Conservation (phyloP, 2,329 filamentous ascomycete species). For the Aspergillus pseudotamarii region DNA sequence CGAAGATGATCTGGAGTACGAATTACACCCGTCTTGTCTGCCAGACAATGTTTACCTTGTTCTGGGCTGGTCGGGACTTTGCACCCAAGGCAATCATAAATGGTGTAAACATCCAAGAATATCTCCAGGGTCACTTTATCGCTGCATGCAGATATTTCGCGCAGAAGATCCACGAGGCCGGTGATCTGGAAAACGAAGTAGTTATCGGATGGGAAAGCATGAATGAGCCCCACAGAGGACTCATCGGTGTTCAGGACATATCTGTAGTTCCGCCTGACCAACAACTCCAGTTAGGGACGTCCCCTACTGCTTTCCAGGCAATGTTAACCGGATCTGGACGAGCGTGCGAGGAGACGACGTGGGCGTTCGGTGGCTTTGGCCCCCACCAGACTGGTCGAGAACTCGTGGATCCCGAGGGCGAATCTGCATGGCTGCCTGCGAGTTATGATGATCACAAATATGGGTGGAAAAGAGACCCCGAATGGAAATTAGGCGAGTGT, state of each 20-base stretch:
- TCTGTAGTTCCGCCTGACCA: conserved; percentile 82
- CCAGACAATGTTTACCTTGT: conserved; percentile 90
- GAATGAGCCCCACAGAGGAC: conserved; percentile 90
- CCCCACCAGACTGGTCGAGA: conserved; percentile 84
- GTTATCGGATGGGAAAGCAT: conserved; percentile 95
- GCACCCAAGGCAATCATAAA: conserved; percentile 95
- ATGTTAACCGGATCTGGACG: conserved; percentile 89
- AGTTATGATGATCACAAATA: conserved; percentile 85
- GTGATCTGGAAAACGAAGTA: conserved; percentile 81
- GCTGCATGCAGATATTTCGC: conserved; percentile 79
- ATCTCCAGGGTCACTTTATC: conserved; percentile 84
- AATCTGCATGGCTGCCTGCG: conserved; percentile 79
- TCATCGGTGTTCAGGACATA: conserved; percentile 82
- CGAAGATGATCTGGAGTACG: conserved; percentile 99
- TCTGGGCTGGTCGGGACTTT: conserved; percentile 88
- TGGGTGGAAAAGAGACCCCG: conserved; percentile 83
- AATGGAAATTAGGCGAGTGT: conserved; percentile 92
- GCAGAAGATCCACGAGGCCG: conserved; percentile 82
- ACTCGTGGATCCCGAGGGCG: conserved; percentile 85
- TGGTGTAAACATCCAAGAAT: conserved; percentile 94
- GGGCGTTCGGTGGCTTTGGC: conserved; percentile 91
- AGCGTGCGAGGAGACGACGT: conserved; percentile 85
- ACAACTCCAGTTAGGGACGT: conserved; percentile 87
- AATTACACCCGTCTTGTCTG: conserved; percentile 89
- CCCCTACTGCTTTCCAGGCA: conserved; percentile 91